Evolutionary conservation across 2,329 filamentous ascomycete genomes (phyloP).

Genomic region (Alternaria dauci): DNA sequence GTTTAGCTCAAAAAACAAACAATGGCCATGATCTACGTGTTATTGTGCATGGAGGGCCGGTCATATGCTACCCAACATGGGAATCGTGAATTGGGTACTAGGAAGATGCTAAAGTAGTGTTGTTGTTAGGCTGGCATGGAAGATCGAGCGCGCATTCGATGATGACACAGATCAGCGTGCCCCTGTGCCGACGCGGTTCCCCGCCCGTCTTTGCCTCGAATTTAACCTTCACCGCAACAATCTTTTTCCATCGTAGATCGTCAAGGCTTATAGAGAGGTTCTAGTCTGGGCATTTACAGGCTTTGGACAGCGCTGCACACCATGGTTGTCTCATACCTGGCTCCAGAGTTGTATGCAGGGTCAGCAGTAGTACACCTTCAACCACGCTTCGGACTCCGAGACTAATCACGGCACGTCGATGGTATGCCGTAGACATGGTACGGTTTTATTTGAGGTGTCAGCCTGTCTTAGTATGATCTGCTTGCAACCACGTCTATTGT

Average conservation of each 20-base stretch:
- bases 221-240: background rate
- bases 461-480: background rate
- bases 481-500: background rate
- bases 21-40: background rate
- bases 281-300: background rate
- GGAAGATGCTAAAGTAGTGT: background rate
- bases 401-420: constrained; percentile 2
- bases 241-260: background rate
- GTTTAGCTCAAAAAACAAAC: background rate
- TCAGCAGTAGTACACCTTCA: constrained; percentile 3
- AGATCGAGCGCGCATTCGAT: background rate
- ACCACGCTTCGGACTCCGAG: constrained; percentile 4
- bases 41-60: background rate
- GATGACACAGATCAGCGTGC: background rate
- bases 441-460: constrained; percentile 1
- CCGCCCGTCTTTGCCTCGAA: constrained; percentile 6
- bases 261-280: background rate
- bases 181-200: constrained; percentile 13
- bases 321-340: background rate
- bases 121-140: background rate
- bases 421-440: background rate
- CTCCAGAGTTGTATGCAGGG: constrained; percentile 1
- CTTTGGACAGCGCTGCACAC: constrained; percentile 1
- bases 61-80: background rate
- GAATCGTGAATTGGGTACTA: background rate